A percentile compares a stretch with the other conserved stretches of the same genome.
Evolutionary conservation across 2,329 filamentous ascomycete genomes (phyloP).

Genomic region (Celoporthe dispersa): DNA sequence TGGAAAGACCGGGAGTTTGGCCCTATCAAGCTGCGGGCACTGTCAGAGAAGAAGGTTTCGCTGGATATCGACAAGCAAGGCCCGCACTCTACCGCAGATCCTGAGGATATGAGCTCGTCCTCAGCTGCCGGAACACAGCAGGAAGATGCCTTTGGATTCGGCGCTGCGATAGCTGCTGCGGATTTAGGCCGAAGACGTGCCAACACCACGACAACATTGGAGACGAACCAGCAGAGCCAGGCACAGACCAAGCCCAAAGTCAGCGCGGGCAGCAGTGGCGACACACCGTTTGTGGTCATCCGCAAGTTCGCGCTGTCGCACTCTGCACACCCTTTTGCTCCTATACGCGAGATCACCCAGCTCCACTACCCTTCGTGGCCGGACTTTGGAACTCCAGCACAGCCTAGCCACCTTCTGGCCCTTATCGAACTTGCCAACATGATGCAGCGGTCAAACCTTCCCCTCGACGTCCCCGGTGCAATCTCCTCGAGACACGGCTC

Average conservation of each 20-base stretch:
- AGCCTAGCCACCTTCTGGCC: constrained; percentile 83
- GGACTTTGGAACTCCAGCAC: constrained; percentile 90
- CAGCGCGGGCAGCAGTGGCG: constrained; percentile 42
- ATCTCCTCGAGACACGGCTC: constrained; percentile 12
- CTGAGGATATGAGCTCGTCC: constrained; percentile 36
- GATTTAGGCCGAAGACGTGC: constrained; percentile 56
- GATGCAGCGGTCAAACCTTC: constrained; percentile 65
- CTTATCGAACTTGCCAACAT: constrained; percentile 87
- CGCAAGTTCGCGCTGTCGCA: constrained; percentile 88
- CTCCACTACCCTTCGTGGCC: constrained; percentile 97
- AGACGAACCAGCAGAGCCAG: constrained; percentile 38
- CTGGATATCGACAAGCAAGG: constrained; percentile 68
- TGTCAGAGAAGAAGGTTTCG: constrained; percentile 83
- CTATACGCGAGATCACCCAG: constrained; percentile 91
- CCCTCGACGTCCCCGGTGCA: constrained; percentile 46
- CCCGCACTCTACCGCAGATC: constrained; percentile 40
- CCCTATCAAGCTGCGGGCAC: constrained; percentile 70
- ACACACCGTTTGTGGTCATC: constrained; percentile 77
- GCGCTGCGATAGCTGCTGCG: constrained; percentile 29
- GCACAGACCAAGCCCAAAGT: constrained; percentile 36
- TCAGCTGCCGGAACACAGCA: constrained; percentile 30
- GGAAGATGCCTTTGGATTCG: constrained; percentile 31
- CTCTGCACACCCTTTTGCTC: constrained; percentile 75
- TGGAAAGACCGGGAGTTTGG: constrained; percentile 85
- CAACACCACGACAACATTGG: constrained; percentile 55